phyloP scores from a whole-genome alignment of 495 filamentous ascomycete genomes.

The Podospora tetraspora region DNA sequence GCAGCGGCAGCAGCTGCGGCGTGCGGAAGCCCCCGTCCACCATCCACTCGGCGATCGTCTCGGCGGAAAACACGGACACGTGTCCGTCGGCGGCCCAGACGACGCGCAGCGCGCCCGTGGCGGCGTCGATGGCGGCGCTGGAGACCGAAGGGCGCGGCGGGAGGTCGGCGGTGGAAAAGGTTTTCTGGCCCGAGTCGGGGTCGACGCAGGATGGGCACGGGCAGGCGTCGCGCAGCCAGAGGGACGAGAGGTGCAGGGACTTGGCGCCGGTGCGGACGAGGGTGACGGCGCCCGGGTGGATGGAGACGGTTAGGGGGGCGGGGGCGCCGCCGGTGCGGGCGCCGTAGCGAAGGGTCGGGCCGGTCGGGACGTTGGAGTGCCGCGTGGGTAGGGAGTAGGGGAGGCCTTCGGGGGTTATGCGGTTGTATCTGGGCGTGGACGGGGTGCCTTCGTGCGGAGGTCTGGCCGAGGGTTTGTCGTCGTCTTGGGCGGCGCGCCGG shows the following conservation, averaged over 20 bases:
- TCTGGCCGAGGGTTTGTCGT: not conserved
- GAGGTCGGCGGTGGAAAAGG: conserved; percentile 69
- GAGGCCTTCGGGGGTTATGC: not conserved
- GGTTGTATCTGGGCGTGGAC: not conserved
- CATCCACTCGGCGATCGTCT: conserved; percentile 12
- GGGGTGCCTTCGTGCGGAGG: too few relatives aligned
- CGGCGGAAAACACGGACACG: conserved; percentile 12
- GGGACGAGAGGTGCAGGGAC: conserved; percentile 6
- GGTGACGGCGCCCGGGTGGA: not conserved
- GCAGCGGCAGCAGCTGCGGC: conserved; percentile 14
- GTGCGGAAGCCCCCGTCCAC: not conserved
- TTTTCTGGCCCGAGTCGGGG: conserved; percentile 74
- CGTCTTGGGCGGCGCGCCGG: not conserved
- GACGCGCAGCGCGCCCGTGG: conserved; percentile 46
- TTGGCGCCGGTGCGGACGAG: not conserved
- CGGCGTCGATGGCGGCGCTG: conserved; percentile 23
- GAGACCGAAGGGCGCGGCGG: conserved; percentile 46
- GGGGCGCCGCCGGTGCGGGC: not conserved
- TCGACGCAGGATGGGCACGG: conserved; percentile 67
- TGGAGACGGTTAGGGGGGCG: not conserved
- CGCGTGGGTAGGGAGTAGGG: not conserved
- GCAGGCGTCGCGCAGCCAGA: conserved; percentile 75
- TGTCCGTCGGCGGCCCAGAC: conserved; percentile 47
- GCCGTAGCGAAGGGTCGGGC: not conserved
- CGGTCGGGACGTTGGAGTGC: not conserved